Conservation (phyloP, 2,329 filamentous ascomycete species). For the Clonostachys chloroleuca region DNA sequence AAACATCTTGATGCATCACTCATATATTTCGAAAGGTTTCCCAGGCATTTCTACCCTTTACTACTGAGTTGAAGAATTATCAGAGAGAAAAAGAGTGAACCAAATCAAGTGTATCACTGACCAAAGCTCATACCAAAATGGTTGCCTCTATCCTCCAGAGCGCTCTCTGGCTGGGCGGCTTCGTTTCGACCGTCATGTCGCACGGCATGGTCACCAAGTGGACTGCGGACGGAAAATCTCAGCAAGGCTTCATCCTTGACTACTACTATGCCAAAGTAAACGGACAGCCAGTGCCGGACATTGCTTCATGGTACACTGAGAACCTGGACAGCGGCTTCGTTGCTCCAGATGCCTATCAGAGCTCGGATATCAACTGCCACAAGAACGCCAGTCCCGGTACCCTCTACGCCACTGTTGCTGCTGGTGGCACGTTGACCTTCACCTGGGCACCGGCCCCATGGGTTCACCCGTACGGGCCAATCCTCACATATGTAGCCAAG, state of each 20-base stretch:
- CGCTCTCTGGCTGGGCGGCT: neutral
- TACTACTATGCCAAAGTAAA: conserved; percentile 8
- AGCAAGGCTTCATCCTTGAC: conserved; percentile 18
- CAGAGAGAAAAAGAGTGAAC: too few species aligned
- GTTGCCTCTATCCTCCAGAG: too few species aligned
- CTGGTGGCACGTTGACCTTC: conserved; percentile 29
- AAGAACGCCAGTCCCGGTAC: conserved; percentile 26
- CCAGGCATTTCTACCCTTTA: too few species aligned
- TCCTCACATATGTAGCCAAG: conserved; percentile 59
- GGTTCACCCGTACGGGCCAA: conserved; percentile 37
- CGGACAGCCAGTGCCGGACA: conserved; percentile 5
- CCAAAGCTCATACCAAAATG: too few species aligned
- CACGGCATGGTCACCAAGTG: conserved; percentile 12
- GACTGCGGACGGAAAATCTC: conserved; percentile 19
- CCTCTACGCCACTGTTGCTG: conserved; percentile 24
- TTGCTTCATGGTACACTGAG: conserved; percentile 27
- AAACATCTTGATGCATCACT: too few species aligned
- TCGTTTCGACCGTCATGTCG: conserved; percentile 11
- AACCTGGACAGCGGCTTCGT: conserved; percentile 45
- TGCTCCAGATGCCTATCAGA: conserved; percentile 25
- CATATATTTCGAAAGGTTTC: too few species aligned
- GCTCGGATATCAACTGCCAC: conserved; percentile 39
- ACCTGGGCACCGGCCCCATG: conserved; percentile 35
- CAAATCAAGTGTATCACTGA: too few species aligned
- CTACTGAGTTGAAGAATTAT: too few species aligned